Evolutionary conservation across 306 rosid genomes (phyloP), one percentile per base, ranked within the genome.

Genomic region (Abrus pulchellus): DNA sequence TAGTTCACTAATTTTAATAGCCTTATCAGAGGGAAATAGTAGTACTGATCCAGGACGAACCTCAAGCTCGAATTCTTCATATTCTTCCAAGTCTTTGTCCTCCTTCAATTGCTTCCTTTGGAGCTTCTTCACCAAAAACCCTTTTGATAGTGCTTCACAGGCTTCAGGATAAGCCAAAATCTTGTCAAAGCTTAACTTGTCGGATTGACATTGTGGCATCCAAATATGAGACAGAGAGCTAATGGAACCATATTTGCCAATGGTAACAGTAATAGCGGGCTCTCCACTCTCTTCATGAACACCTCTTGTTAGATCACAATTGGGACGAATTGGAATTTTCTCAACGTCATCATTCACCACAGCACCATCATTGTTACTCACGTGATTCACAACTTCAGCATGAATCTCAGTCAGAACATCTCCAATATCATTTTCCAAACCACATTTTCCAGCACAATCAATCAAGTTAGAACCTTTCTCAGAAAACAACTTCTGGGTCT

Each of bases 11-110:
- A 78, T 61, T 63, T 80, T 59, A 45, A 91, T 85, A 30, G 97
- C 94, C 53, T 83, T 81, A 14, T 91, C 89, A 13, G 90, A 86
- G 41, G 97, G 98, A 83, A 92, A 94, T 41, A 94, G 86, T 6
- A 94, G 88, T 1, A 83, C 89, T 28, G 97, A 88, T 63, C 97
- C 96, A 13, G 87, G 84, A 70, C 86, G 87, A 80, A 92, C 83
- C 81, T 84, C 89, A 27, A 92, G 83, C 59, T 94, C 90, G 80
- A 91, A 87, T 67, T 91, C 98, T n/a, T 83, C 79, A 67, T 11
- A 61, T 60, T 91, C 91, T 85, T 89, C 86, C 84, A 76, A 73
- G 33, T 82, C 87, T 64, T 11, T 41, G 36, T 81, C 75, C 43
- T 48, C 77, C 12, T 60, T 55, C 68, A 65, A 30, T 69, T 62